Evolutionary conservation across 495 filamentous ascomycete species (phyloP), one percentile per base, ranked within the genome.

Genomic region (Zalerion maritima): DNA sequence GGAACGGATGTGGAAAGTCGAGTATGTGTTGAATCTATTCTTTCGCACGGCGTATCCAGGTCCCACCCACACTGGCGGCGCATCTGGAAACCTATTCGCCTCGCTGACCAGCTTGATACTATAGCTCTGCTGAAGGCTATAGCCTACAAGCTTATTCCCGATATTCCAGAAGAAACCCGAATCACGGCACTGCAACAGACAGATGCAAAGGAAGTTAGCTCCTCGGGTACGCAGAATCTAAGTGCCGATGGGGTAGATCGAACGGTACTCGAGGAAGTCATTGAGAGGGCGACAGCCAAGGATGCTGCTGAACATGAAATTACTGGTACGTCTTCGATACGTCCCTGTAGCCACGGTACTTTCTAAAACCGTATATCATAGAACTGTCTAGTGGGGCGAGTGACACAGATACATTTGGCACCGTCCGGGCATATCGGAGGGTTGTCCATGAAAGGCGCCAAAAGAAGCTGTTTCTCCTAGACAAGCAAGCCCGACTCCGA

Each of bases 1-100:
- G 78, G 14, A 89, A 89, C 57, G 81, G 81, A 2, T 70, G 71
- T 3, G 81, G 81, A 4, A 89, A 89, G 49, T 81, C 75, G 11
- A 89, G 75, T 81, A 43, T 20, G 24, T 17, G n/a, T 22, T 7
- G 25, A 27, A 13, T 25, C 10, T 39, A 7, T 20, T 24, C 13
- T 17, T 17, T 14, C 7, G 6, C 11, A 21, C 11, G n/a, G n/a
- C n/a, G n/a, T n/a, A n/a, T n/a, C n/a, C n/a, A n/a, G n/a, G n/a
- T n/a, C n/a, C n/a, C n/a, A n/a, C n/a, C n/a, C n/a, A n/a, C n/a
- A n/a, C n/a, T n/a, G n/a, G n/a, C n/a, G n/a, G n/a, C n/a, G n/a
- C n/a, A n/a, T n/a, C n/a, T n/a, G n/a, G n/a, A n/a, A 21, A 34
- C 21, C 14, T 19, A 18, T 28, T 29, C 21, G 11, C 42, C 15